Percentiles rank a stretch among this genome's conserved stretches.
Evolutionary conservation across 2,329 filamentous ascomycete species (phyloP).

Genomic region (Colletotrichum tropicicola): DNA sequence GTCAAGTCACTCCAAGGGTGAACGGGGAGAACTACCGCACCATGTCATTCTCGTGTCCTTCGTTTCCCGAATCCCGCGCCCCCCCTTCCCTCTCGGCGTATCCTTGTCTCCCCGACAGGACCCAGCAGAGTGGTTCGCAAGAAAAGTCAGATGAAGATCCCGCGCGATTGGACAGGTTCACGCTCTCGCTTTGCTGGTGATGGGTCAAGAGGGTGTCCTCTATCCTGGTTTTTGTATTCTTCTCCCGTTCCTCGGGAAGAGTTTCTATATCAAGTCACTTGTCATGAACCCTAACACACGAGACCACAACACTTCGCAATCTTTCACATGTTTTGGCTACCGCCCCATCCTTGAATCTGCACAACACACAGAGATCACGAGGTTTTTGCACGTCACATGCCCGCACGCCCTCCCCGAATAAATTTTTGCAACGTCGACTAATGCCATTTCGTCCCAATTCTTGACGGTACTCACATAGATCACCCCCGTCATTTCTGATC

Average conservation of each 20-base stretch:
- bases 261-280: neutral
- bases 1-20: no score
- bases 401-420: neutral
- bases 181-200: no score
- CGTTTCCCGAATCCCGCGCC: neutral
- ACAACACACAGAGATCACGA: neutral
- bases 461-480: neutral
- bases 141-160: neutral
- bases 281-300: neutral
- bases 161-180: no score
- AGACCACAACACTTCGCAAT: neutral
- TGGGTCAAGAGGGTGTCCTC: neutral
- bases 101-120: neutral
- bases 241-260: neutral
- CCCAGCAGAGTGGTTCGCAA: slow-evolving; percentile 9
- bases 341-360: neutral
- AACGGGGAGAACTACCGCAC: no score
- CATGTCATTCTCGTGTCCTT: neutral
- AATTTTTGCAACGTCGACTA: neutral
- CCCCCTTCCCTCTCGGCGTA: neutral
- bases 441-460: neutral
- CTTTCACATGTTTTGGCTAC: neutral
- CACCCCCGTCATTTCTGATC: neutral
- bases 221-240: neutral
- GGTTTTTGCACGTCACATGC: neutral